Evolutionary conservation across 1,139 yeast species (phyloP).

Genomic region (Pichia sp.): DNA sequence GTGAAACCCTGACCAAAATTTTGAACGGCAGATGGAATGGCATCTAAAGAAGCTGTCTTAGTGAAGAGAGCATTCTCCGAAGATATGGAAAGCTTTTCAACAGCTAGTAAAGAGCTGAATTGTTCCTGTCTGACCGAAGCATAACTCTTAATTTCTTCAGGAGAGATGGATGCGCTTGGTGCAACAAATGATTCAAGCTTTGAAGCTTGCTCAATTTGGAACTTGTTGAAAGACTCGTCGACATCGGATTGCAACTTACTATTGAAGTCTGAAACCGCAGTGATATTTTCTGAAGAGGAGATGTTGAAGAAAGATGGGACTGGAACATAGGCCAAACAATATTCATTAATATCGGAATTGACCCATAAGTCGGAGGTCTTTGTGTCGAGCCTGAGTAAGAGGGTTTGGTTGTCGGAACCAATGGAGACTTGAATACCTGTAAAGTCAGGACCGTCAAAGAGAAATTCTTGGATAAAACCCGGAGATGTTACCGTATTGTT

Average conservation of each 20-base stretch:
- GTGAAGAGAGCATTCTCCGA: constrained; percentile 3
- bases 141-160: constrained; percentile 1
- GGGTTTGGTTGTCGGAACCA: constrained; percentile 13
- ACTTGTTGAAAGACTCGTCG: constrained; percentile 1
- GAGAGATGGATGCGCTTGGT: constrained; percentile 1
- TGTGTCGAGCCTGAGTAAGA: constrained; percentile 13
- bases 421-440: constrained; percentile 8
- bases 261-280: constrained; percentile 7
- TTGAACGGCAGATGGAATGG: constrained; percentile 2
- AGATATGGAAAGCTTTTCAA: constrained; percentile 6
- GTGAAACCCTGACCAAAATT: constrained; percentile 6
- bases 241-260: background rate
- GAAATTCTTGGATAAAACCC: constrained; percentile 2
- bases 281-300: background rate
- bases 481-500: background rate
- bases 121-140: constrained; percentile 6
- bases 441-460: constrained; percentile 7
- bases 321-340: constrained; percentile 12
- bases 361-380: constrained; percentile 14
- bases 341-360: constrained; percentile 12
- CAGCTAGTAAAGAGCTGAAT: constrained; percentile 4
- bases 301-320: constrained; percentile 4
- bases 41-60: constrained; percentile 4
- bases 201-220: constrained; percentile 1
- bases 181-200: background rate